Percentiles rank a stretch among this genome's conserved stretches.
phyloP scores from a whole-genome alignment of 306 rosid species.

The Acacia acuminata region DNA sequence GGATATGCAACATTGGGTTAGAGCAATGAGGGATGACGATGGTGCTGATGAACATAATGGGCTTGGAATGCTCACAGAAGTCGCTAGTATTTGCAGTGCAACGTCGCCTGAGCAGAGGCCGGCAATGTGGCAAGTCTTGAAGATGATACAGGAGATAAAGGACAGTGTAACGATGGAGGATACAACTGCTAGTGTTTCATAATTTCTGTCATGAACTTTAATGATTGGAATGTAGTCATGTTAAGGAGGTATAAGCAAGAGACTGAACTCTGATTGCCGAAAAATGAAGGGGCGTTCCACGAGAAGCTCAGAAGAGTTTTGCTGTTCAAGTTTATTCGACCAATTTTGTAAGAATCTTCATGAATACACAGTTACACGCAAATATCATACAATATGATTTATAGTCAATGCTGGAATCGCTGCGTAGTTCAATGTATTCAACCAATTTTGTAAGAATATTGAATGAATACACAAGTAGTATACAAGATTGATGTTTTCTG shows the following conservation, averaged over 20 bases:
- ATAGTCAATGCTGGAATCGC: neutral
- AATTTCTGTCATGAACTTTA: constrained; percentile 16
- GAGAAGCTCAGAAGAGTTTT: constrained; percentile 13
- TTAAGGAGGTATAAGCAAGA: constrained; percentile 16
- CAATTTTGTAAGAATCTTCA: neutral
- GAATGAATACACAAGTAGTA: neutral
- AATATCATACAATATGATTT: neutral
- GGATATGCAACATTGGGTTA: constrained; percentile 82
- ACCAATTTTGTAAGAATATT: neutral
- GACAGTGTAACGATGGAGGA: constrained; percentile 64
- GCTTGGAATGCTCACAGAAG: constrained; percentile 88
- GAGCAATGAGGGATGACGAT: constrained; percentile 77
- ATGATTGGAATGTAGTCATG: neutral
- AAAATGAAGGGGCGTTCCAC: constrained; percentile 5
- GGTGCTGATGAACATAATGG: constrained; percentile 63
- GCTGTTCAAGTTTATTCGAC: constrained; percentile 18
- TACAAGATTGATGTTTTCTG: neutral
- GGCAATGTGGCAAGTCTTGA: constrained; percentile 89
- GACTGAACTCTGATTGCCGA: neutral
- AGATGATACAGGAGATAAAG: constrained; percentile 90
- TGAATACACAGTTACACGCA: constrained; percentile 3
- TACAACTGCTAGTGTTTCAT: constrained; percentile 34
- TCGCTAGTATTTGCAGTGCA: constrained; percentile 78
- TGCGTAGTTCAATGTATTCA: constrained; percentile 6
- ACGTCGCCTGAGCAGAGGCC: constrained; percentile 97